A percentile compares a stretch with the other conserved stretches of the same genome.
Conservation (phyloP, 352 stramenopile genomes). For the Elongisporangium undulatum region DNA sequence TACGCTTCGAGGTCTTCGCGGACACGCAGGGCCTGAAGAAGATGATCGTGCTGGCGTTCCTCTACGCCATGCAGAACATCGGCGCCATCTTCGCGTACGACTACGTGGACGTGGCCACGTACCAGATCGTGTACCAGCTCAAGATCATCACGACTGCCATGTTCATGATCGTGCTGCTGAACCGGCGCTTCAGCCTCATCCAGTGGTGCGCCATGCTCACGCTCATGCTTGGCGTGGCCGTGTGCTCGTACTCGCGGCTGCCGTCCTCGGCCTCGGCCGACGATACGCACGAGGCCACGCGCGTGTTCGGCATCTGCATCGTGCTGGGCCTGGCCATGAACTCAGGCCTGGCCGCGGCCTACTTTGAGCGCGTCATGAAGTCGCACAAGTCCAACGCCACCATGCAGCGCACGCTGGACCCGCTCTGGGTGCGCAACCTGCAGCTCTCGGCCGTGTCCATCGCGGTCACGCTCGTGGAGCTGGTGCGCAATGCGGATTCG, state of each 20-base stretch:
- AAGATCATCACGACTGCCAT: constrained; percentile 90
- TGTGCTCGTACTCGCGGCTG: constrained; percentile 81
- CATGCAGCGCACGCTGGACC: constrained; percentile 66
- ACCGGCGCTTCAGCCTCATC: constrained; percentile 76
- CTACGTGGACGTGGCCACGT: constrained; percentile 87
- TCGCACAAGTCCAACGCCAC: constrained; percentile 71
- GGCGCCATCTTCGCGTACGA: constrained; percentile 85
- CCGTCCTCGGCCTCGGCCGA: constrained; percentile 22
- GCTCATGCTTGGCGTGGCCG: constrained; percentile 82
- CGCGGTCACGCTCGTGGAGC: constrained; percentile 58
- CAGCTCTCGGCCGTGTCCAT: constrained; percentile 84
- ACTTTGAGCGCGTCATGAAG: constrained; percentile 88
- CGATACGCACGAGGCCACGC: constrained; percentile 13
- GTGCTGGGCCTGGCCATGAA: constrained; percentile 79
- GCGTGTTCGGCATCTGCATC: constrained; percentile 76
- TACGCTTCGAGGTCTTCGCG: constrained; percentile 77
- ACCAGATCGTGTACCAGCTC: constrained; percentile 89
- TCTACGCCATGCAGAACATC: constrained; percentile 87
- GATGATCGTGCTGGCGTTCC: constrained; percentile 80
- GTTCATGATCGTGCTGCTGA: constrained; percentile 87
- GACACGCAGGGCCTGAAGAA: constrained; percentile 77
- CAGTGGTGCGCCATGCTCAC: constrained; percentile 84
- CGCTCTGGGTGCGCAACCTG: constrained; percentile 83
- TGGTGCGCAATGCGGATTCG: constrained; percentile 59
- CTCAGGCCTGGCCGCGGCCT: constrained; percentile 81